Evolutionary conservation across 2,329 filamentous ascomycete species (phyloP).

Genomic region (Dryadomyces sulphureus): DNA sequence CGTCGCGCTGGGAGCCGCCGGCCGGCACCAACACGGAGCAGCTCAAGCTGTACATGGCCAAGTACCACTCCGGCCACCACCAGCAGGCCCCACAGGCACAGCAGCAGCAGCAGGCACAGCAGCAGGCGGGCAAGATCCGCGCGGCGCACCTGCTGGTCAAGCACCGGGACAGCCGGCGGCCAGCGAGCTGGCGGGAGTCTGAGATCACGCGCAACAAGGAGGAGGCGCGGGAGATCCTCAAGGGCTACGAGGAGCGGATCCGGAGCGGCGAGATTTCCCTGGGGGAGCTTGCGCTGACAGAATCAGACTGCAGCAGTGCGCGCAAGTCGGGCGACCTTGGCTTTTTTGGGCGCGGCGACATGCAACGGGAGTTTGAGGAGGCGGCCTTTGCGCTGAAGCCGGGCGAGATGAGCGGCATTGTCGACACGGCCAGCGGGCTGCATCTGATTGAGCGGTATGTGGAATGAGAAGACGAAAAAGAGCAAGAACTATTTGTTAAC

Average conservation of each 20-base stretch:
- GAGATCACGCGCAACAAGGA: slow-evolving; percentile 81
- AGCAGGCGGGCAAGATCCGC: slow-evolving; percentile 61
- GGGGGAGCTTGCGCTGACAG: slow-evolving; percentile 71
- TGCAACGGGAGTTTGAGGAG: slow-evolving; percentile 98
- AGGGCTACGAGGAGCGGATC: slow-evolving; percentile 63
- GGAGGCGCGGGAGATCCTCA: slow-evolving; percentile 67
- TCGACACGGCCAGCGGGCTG: slow-evolving; percentile 85
- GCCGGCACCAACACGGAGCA: slow-evolving; percentile 76
- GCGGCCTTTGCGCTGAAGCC: slow-evolving; percentile 81
- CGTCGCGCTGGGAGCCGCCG: slow-evolving; percentile 92
- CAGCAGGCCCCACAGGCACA: slow-evolving; percentile 11
- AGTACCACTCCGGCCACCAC: slow-evolving; percentile 53
- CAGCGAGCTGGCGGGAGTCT: slow-evolving; percentile 84
- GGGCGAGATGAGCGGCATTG: slow-evolving; percentile 72
- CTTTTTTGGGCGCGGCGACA: slow-evolving; percentile 86
- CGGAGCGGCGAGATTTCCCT: slow-evolving; percentile 51
- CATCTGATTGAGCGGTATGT: slow-evolving; percentile 87
- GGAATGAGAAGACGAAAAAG: neutral
- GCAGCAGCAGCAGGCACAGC: slow-evolving; percentile 12
- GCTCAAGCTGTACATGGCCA: slow-evolving; percentile 87
- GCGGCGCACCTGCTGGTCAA: slow-evolving; percentile 89
- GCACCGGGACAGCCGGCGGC: slow-evolving; percentile 74
- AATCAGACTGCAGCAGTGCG: slow-evolving; percentile 92
- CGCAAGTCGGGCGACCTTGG: slow-evolving; percentile 89
- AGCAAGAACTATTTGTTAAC: no score